phyloP scores from a whole-genome alignment of 2,329 filamentous ascomycete species.

The Ophiocordyceps sinensis region DNA sequence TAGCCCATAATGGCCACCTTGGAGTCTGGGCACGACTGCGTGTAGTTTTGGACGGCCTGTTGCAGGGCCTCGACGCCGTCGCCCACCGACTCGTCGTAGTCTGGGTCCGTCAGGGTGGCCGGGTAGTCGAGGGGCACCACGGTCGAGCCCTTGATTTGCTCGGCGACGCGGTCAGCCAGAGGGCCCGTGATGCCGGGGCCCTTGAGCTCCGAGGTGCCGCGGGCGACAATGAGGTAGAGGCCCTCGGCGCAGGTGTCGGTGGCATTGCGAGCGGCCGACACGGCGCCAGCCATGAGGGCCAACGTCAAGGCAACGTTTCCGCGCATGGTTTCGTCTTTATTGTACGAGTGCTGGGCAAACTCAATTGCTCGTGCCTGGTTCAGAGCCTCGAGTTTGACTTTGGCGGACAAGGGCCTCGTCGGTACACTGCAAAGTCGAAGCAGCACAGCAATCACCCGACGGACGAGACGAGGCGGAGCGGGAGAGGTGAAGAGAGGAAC shows the following conservation, averaged over 20 bases:
- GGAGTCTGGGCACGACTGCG: conserved; percentile 19
- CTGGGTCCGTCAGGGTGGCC: conserved; percentile 15
- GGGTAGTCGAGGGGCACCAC: conserved; percentile 23
- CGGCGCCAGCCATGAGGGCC: conserved; percentile 9
- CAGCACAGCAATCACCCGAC: too few relatives aligned
- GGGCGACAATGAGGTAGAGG: conserved; percentile 24
- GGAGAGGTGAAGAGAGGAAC: too few relatives aligned
- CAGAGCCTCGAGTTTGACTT: too few relatives aligned
- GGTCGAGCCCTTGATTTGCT: conserved; percentile 18
- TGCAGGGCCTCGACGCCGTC: conserved; percentile 18
- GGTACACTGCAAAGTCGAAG: too few relatives aligned
- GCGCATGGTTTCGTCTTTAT: neutral
- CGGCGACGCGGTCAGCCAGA: conserved; percentile 17
- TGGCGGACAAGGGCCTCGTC: too few relatives aligned
- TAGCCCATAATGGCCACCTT: conserved; percentile 27
- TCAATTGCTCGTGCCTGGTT: neutral
- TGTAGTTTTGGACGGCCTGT: conserved; percentile 16
- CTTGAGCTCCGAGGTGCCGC: conserved; percentile 20
- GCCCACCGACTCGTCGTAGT: conserved; percentile 20
- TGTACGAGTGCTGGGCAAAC: neutral
- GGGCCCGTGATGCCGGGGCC: conserved; percentile 19
- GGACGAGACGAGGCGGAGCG: too few relatives aligned
- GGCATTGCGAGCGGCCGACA: conserved; percentile 9
- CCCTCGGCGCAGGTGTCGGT: conserved; percentile 18
- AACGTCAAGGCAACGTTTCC: neutral